Base-by-base conservation (phyloP, 306 rosid genomes). In the Ormosia emarginata region DNA sequence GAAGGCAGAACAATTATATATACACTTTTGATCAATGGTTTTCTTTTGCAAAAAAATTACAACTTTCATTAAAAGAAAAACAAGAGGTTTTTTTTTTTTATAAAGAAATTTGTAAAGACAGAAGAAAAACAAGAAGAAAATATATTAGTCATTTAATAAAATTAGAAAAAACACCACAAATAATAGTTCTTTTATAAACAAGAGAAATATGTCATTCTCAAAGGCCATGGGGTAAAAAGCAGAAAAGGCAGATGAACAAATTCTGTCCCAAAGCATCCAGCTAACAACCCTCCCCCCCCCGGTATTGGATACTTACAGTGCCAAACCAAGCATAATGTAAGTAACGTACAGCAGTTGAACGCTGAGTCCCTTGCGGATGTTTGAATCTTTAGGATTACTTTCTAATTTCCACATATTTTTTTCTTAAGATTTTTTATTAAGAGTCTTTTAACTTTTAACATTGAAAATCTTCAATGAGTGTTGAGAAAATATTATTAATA, bases 1-100 rank as follows among this genome's bases (percentile, higher is more conserved):
- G 55, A 83, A 49, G 43, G 15, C 29, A 36, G 78, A 69, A 61
- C 57, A 67, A 44, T 77, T 8, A 73, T n/a, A n/a, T 34, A 53
- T 29, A 63, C 3, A 40, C 14, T 75, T 71, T 36, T 9, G 14
- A 49, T 11, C 68, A 69, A 75, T 56, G 76, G 56, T 56, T 63
- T 58, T 12, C 43, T 67, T 47, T 53, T 53, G 61, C 57, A 32
- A 52, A 17, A 80, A 53, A 32, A 33, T 5, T 8, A 41, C 39
- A 66, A 33, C 61, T 18, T 65, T 73, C 34, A 10, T 30, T 46
- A 8, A 56, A 43, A 18, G 9, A 74, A 39, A 74, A 56, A 24
- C 34, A 56, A 24, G 3, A 18, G 10, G 63, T 57, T 14, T 40
- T 15, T 29, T 12, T 24, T 5, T 59, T 62, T 46, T 77, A 14